phyloP scores from a whole-genome alignment of 805 yeast genomes.

The Yamadazyma scolyti region DNA sequence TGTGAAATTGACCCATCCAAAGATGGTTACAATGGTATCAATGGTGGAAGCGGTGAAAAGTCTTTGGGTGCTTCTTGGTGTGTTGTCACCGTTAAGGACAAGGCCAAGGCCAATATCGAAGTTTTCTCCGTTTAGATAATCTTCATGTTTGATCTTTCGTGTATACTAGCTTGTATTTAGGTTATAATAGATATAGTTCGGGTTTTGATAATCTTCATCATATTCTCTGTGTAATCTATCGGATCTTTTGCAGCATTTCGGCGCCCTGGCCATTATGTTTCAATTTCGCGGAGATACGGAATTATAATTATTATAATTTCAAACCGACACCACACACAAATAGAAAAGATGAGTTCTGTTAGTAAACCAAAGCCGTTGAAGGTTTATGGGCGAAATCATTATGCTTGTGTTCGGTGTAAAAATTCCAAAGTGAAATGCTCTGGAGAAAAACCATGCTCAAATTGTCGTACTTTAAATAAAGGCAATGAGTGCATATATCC shows the following conservation, averaged over 20 bases:
- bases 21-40: slow-evolving; percentile 54
- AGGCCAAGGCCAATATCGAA: slow-evolving; percentile 66
- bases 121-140: slow-evolving; percentile 41
- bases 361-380: slow-evolving; percentile 27
- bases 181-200: background rate
- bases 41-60: slow-evolving; percentile 41
- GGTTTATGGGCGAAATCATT: slow-evolving; percentile 40
- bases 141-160: slow-evolving; percentile 1
- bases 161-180: slow-evolving; percentile 1
- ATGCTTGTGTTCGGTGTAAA: slow-evolving; percentile 42
- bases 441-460: slow-evolving; percentile 40
- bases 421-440: slow-evolving; percentile 38
- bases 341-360: slow-evolving; percentile 6
- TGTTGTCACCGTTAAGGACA: slow-evolving; percentile 70
- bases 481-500: slow-evolving; percentile 33
- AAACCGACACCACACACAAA: no score
- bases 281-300: no score
- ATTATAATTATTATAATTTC: no score
- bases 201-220: no score
- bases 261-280: no score
- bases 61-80: slow-evolving; percentile 68
- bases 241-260: no score
- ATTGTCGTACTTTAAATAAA: slow-evolving; percentile 32
- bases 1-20: slow-evolving; percentile 78
- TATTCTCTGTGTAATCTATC: no score